Percentiles rank a stretch among this genome's conserved stretches.
These are phyloP conservation scores for Thraustochytrium striatum DNA, from an alignment of 352 stramenopile species.

Conservation along the genomic window DNA sequence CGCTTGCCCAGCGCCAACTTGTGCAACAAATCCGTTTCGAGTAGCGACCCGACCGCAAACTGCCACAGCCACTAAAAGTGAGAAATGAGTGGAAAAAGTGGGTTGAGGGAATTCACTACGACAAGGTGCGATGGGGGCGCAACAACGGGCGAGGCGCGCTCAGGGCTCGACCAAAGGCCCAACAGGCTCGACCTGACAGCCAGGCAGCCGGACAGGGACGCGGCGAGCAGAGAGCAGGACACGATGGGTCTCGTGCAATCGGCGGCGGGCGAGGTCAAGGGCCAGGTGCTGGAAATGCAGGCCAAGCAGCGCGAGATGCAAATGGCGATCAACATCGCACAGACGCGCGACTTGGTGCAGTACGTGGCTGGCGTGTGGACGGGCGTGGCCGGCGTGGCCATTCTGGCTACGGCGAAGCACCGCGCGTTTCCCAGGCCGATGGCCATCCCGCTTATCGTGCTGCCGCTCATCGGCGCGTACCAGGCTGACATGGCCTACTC, in stretches of 20 bases:
- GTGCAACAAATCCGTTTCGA: too few species aligned
- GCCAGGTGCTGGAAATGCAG: not conserved
- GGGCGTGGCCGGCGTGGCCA: not conserved
- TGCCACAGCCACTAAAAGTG: too few species aligned
- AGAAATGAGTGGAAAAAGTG: too few species aligned
- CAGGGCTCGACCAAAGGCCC: too few species aligned
- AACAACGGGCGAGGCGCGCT: too few species aligned
- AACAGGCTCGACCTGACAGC: too few species aligned
- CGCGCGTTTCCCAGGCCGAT: not conserved
- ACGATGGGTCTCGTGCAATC: conserved; percentile 1
- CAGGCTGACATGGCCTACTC: conserved; percentile 43
- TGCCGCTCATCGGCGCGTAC: conserved; percentile 12
- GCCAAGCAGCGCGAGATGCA: conserved; percentile 41
- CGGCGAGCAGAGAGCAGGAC: too few species aligned
- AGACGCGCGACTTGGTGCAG: conserved; percentile 3
- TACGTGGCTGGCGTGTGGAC: conserved; percentile 22
- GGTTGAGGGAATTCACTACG: too few species aligned
- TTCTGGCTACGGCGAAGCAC: not conserved
- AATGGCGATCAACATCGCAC: conserved; percentile 34
- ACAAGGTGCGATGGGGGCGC: too few species aligned
- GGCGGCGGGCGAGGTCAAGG: conserved; percentile 15
- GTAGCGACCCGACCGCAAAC: too few species aligned
- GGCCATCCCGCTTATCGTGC: conserved; percentile 7
- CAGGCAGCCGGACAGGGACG: not conserved
- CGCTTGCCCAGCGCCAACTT: too few species aligned